A percentile compares a stretch with the other conserved stretches of the same genome.
These are phyloP conservation scores for Terfezia boudieri DNA, from an alignment of 495 filamentous ascomycete genomes.

Conservation along the genomic window DNA sequence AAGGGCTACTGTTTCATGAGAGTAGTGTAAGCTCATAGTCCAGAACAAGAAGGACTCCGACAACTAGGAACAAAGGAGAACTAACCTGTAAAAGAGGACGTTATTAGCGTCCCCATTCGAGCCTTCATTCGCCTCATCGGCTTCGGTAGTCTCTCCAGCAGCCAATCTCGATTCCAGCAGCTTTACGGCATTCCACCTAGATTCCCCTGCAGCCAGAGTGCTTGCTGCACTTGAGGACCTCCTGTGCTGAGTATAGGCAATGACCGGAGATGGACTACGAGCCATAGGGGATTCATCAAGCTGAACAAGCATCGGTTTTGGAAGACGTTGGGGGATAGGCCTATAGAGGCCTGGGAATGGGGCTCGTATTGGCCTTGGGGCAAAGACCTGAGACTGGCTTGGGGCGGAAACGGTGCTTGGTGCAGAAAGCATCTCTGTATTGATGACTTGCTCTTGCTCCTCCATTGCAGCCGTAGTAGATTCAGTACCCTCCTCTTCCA, in stretches of 20 bases:
- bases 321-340: neutral
- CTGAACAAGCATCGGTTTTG: neutral
- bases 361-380: neutral
- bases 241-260: neutral
- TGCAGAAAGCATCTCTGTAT: neutral
- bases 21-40: neutral
- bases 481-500: no score
- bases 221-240: neutral
- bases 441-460: no score
- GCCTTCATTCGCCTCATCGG: no score
- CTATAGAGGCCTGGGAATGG: neutral
- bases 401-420: neutral
- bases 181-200: neutral
- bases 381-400: neutral
- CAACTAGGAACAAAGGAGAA: no score
- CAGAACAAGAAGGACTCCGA: no score
- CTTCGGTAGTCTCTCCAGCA: no score
- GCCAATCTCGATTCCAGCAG: neutral
- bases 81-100: no score
- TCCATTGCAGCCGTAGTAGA: no score
- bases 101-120: no score
- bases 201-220: neutral
- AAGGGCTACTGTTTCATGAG: slow-evolving; percentile 3
- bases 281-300: neutral
- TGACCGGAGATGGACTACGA: neutral